Percentiles rank a stretch among this genome's conserved stretches.
phyloP scores from a whole-genome alignment of 2,329 filamentous ascomycete genomes.

The Thielaviopsis ethacetica region DNA sequence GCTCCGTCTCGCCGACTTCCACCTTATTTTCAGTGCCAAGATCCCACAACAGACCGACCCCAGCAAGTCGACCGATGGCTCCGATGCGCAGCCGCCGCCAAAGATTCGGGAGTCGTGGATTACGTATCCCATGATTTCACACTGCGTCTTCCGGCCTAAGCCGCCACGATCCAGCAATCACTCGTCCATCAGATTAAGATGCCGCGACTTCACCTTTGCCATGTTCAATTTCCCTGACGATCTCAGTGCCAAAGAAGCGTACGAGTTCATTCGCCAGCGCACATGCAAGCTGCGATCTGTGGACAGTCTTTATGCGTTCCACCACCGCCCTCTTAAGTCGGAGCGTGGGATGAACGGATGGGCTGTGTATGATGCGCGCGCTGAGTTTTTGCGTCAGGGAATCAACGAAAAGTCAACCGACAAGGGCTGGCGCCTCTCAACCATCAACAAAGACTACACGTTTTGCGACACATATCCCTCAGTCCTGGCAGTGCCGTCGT shows the following conservation, averaged over 20 bases:
- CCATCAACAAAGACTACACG: constrained; percentile 75
- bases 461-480: constrained; percentile 91
- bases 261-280: constrained; percentile 65
- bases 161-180: constrained; percentile 51
- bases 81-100: constrained; percentile 15
- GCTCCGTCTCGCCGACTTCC: constrained; percentile 45
- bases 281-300: constrained; percentile 71
- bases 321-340: constrained; percentile 55
- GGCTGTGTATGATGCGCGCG: constrained; percentile 68
- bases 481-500: constrained; percentile 66
- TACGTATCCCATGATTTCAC: constrained; percentile 78
- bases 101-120: constrained; percentile 64
- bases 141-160: constrained; percentile 62
- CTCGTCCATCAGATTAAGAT: constrained; percentile 72
- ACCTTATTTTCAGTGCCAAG: constrained; percentile 37
- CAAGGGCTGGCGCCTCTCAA: constrained; percentile 75
- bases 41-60: constrained; percentile 18
- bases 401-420: constrained; percentile 66
- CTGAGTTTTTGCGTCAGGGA: constrained; percentile 76
- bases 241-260: constrained; percentile 62
- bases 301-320: constrained; percentile 84
- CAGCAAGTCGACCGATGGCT: constrained; percentile 13
- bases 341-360: constrained; percentile 68
- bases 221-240: constrained; percentile 75
- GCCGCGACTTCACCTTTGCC: constrained; percentile 86